A percentile compares a stretch with the other conserved stretches of the same genome.
phyloP scores from a whole-genome alignment of 805 yeast genomes.

The Kurtzmaniella cleridarum region DNA sequence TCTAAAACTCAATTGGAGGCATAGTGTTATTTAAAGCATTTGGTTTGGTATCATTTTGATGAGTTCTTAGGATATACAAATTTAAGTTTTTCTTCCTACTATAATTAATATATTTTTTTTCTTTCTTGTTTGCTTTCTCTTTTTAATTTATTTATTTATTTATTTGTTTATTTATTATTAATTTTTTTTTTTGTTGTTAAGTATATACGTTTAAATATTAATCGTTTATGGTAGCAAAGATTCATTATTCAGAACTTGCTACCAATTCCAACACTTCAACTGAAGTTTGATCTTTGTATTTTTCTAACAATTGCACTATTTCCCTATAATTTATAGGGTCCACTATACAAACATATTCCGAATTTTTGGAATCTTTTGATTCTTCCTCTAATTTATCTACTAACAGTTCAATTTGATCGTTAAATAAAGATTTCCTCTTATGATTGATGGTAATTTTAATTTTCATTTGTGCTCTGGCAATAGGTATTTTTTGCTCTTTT shows the following conservation, averaged over 20 bases:
- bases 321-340: constrained; percentile 83
- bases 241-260: constrained; percentile 57
- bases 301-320: constrained; percentile 55
- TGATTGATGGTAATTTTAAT: constrained; percentile 57
- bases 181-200: too few relatives aligned
- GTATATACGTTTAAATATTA: too few relatives aligned
- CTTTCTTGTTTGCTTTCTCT: too few relatives aligned
- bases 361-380: constrained; percentile 43
- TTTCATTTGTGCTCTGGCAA: constrained; percentile 92
- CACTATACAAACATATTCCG: constrained; percentile 53
- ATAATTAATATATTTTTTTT: too few relatives aligned
- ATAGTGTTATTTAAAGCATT: too few relatives aligned
- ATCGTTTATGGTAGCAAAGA: too few relatives aligned
- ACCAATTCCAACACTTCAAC: constrained; percentile 88
- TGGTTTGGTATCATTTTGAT: too few relatives aligned
- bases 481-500: constrained; percentile 79
- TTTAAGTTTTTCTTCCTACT: too few relatives aligned
- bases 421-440: constrained; percentile 44
- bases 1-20: too few relatives aligned
- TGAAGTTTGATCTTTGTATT: constrained; percentile 50
- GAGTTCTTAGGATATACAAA: too few relatives aligned
- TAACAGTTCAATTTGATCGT: constrained; percentile 27
- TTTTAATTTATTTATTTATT: too few relatives aligned
- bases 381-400: constrained; percentile 38
- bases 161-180: too few relatives aligned